Evolutionary conservation across 768 basidiomycete genomes (phyloP).

Genomic region (Candolleomyces aberdarensis): DNA sequence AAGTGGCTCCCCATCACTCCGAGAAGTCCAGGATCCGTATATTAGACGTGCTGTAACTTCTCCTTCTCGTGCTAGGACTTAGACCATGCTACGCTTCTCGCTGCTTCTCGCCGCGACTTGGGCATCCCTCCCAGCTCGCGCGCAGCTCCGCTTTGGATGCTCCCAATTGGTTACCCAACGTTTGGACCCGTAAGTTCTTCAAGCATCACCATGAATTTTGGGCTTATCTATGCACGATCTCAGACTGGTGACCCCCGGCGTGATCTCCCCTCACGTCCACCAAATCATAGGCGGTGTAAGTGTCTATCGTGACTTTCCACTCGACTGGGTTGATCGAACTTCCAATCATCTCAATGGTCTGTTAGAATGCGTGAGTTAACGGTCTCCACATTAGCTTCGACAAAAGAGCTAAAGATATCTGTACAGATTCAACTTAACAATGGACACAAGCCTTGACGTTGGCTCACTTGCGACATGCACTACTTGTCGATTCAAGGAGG

Average conservation of each 20-base stretch:
- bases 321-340: neutral
- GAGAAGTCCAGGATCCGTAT: neutral
- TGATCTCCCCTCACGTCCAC: constrained; percentile 2
- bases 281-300: constrained; percentile 1
- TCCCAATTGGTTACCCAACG: neutral
- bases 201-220: neutral
- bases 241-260: neutral
- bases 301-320: neutral
- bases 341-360: neutral
- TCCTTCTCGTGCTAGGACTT: neutral
- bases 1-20: neutral
- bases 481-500: neutral
- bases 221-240: neutral
- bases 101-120: neutral
- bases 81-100: neutral
- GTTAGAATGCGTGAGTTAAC: neutral
- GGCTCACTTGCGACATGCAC: neutral
- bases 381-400: neutral
- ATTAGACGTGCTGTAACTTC: neutral
- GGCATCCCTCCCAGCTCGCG: neutral
- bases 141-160: neutral
- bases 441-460: neutral
- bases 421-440: neutral
- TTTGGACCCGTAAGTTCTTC: neutral
- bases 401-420: neutral